Evolutionary conservation across 148 eudicot species (phyloP), one percentile per base, ranked within the genome.

Genomic region (Tetragonia tetragonoides): DNA sequence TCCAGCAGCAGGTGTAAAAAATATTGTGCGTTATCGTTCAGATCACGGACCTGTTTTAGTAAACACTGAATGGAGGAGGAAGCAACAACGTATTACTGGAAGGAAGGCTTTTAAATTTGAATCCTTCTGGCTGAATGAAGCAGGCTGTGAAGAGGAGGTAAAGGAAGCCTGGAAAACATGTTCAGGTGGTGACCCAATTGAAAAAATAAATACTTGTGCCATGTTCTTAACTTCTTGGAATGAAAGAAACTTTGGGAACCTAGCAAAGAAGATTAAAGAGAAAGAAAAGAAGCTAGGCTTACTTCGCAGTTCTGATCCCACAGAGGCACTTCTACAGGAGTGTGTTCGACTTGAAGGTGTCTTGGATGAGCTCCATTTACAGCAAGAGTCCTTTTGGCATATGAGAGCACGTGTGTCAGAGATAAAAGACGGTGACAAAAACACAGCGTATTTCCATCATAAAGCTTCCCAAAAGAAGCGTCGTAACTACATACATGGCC

Each of bases 31-130:
- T 3, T 53, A 10, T 0, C 34, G 14, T 0, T 54, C 24, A 1
- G 75, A 53, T 8, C 75, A 72, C 17, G 63, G 63, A 5, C 75
- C 44, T 2, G 54, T 72, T 3, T 5, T 72, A 1, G 44, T 72
- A 2, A 16, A 18, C 21, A 20, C 15, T n/a, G 0, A 1, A 4
- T 0, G 2, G 4, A 0, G 1, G n/a, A n/a, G 0, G 0, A n/a
- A n/a, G n/a, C 5, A 3, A 2, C 0, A 9, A 4, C 7, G n/a
- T n/a, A n/a, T n/a, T n/a, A n/a, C 6, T 0, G n/a, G 24, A 16
- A 2, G 1, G 63, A 7, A 3, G 3, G 2, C 2, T 0, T 72
- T 34, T 3, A 34, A 12, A 1, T 24, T 70, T 46, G 73, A 47
- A 21, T 6, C 39, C 2, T 4, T n/a, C 1, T 46, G 59, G 73